Evolutionary conservation across 805 yeast genomes (phyloP), one percentile per base, ranked within the genome.

Genomic region (Candida hispaniensis): DNA sequence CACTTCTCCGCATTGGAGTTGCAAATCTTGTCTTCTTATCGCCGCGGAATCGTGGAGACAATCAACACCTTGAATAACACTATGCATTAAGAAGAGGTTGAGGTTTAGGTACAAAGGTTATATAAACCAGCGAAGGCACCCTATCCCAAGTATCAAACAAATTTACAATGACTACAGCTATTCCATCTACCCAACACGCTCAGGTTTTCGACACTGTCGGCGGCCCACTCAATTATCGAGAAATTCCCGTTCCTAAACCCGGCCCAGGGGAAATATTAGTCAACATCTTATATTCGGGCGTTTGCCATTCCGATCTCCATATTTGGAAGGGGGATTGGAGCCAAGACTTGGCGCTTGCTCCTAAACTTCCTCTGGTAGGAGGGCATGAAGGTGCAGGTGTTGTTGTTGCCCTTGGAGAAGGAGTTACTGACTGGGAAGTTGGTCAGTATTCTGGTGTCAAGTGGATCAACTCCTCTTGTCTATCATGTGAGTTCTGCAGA

Each of bases 311-410:
- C 22, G 94, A 82, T 54, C 70, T 83, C 57, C 94, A 83, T 66
- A 93, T 91, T 38, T 80, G 91, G 86, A 73, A 79, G 55, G 93
- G 93, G 52, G 93, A 91, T 35, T 80, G 91, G 86, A 71, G 79
- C 54, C 93, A 93, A 52, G 94, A 83, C 63, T 80, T 93, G 93
- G 88, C 91, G 28, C 63, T 78, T 56, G 70, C 62, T 44, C 71
- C 77, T 45, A 76, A 75, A 54, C 64, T 75, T 42, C 88, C 91
- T 14, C 63, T 79, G 47, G 85, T 79, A 29, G 91, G 91, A 44
- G 93, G 93, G 49, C 93, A 80, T 61, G 93, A 80, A 61, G 93
- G 91, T 61, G 85, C 88, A 16, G 93, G 93, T 55, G 70, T 69
- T 34, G 91, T 80, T 45, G 91, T 79, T 41, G 86, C 75, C 40